Percentiles rank a stretch among this genome's conserved stretches.
These are phyloP conservation scores for Knufia fluminis DNA, from an alignment of 2,329 filamentous ascomycete genomes.

Conservation along the genomic window DNA sequence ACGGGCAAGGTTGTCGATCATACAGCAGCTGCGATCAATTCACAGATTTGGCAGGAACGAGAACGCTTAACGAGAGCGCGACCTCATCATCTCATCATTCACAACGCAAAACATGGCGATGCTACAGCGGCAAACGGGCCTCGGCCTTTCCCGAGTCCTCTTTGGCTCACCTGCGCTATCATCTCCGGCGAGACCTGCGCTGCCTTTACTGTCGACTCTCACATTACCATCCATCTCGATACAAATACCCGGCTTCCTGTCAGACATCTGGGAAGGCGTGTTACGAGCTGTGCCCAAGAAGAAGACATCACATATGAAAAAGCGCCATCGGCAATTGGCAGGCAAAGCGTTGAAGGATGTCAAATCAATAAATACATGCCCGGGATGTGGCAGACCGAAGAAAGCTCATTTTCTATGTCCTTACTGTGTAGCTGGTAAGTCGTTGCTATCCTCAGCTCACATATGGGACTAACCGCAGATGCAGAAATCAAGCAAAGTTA, in stretches of 20 bases:
- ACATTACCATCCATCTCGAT: constrained; percentile 52
- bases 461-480: background rate
- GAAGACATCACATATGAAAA: constrained; percentile 96
- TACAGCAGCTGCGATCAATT: background rate
- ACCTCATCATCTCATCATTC: background rate
- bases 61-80: background rate
- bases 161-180: constrained; percentile 13
- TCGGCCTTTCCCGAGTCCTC: constrained; percentile 2
- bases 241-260: constrained; percentile 59
- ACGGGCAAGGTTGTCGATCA: background rate
- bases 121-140: constrained; percentile 4
- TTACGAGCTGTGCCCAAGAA: constrained; percentile 94
- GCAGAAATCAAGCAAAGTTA: constrained; percentile 8
- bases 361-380: constrained; percentile 76
- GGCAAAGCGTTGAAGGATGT: constrained; percentile 92
- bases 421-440: constrained; percentile 69
- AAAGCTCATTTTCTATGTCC: constrained; percentile 82
- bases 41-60: background rate
- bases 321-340: constrained; percentile 84
- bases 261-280: constrained; percentile 85
- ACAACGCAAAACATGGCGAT: background rate
- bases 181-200: constrained; percentile 31
- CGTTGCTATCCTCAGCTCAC: too few relatives aligned
- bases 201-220: constrained; percentile 48
- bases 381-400: constrained; percentile 79